Base-by-base conservation (phyloP, 495 filamentous ascomycete species). In the Podospora conica region DNA sequence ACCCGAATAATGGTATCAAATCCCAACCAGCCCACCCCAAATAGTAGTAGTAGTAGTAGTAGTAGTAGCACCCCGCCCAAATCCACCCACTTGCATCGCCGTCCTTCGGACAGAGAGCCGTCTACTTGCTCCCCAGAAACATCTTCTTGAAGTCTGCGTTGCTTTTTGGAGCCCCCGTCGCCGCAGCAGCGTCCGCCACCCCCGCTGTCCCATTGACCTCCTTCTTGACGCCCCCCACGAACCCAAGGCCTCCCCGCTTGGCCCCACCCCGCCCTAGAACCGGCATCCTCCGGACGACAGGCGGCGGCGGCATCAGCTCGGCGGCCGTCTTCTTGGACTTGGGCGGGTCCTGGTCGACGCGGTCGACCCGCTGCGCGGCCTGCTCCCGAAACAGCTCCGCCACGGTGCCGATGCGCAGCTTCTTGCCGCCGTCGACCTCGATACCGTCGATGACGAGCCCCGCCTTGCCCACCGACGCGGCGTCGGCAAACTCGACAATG, bases 401-500 rank as follows among this genome's bases (percentile, higher is more conserved):
- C 22, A 88, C 80, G 15, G 80, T 88, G 0, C 92, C 94, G 10
- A 90, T 85, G 11, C 84, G 81, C 29, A 97, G 81, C 33, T 79
- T 86, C 21, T 85, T 81, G 9, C 88, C 91, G 0, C 82, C 2
- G 64, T 92, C 90, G 33, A 84, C 76, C 69, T 92, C 88, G 57
- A 83, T 75, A 0, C 89, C 88, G 56, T 96, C 88, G 0, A 97
- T 81, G 7, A 82, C 88, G 53, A 97, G 72, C 0, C 85, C 79
- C 0, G 93, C 93, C 74, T 88, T 90, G 53, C 92, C 92, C 3
- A 87, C 89, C 63, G 87, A 82, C 3, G 86, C 78, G 10, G 89
- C 81, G 67, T 90, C 86, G 10, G 78, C 80, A 71, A 88, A 96
- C 72, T 98, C 95, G 55, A 97, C 82, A 60, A 93, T 88, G 10